Conservation (phyloP, 768 basidiomycete genomes). For the Lactarius quietus region DNA sequence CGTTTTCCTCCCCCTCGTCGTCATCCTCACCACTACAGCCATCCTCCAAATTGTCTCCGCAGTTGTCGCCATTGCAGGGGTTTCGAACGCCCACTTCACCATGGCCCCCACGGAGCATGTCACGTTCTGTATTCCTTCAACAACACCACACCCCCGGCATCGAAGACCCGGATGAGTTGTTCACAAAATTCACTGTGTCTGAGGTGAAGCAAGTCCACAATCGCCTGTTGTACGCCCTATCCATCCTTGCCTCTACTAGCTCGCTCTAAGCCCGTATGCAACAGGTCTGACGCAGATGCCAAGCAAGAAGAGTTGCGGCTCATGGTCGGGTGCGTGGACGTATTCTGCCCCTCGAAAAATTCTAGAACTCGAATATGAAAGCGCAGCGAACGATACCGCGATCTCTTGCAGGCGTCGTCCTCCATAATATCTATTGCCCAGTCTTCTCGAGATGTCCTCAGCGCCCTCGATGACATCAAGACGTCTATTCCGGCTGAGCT, state of each 20-base stretch:
- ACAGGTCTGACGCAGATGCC: constrained; percentile 62
- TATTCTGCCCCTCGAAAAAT: constrained; percentile 1
- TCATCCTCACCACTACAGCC: constrained; percentile 4
- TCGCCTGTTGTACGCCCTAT: constrained; percentile 54
- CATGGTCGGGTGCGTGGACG: constrained; percentile 82
- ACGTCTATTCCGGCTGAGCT: constrained; percentile 40
- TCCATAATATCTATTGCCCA: constrained; percentile 75
- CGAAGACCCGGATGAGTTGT: constrained; percentile 69
- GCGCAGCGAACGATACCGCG: constrained; percentile 85
- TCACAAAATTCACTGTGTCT: constrained; percentile 62
- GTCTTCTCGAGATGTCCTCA: constrained; percentile 62
- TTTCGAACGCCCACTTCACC: constrained; percentile 21
- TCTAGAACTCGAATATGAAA: constrained; percentile 47
- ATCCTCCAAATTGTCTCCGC: constrained; percentile 4
- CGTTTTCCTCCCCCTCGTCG: constrained; percentile 33
- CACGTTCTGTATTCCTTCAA: constrained; percentile 1
- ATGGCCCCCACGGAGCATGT: constrained; percentile 20
- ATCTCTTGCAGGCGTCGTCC: constrained; percentile 79
- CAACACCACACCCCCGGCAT: not conserved
- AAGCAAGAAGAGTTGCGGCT: constrained; percentile 85
- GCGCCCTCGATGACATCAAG: constrained; percentile 61
- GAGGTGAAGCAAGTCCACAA: constrained; percentile 67
- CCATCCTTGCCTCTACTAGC: not conserved
- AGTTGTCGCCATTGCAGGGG: constrained; percentile 10
- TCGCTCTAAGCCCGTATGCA: constrained; percentile 10